Conservation (phyloP, 495 filamentous ascomycete species). For the Mytilinidion resinicola region DNA sequence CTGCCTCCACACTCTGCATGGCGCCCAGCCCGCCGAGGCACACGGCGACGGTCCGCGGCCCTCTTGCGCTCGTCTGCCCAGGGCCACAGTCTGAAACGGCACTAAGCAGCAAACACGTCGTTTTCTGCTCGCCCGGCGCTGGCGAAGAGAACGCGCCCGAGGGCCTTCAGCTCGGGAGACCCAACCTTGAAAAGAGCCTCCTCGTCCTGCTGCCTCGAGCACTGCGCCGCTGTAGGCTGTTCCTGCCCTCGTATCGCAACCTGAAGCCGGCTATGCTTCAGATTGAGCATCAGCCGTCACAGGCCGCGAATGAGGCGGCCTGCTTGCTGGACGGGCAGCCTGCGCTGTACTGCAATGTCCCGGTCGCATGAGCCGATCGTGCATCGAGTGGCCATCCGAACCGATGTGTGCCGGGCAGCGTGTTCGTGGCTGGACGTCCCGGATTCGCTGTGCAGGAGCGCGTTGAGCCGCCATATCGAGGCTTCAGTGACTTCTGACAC, state of each 20-base stretch:
- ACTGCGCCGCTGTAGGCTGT: conserved; percentile 4
- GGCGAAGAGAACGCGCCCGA: background rate
- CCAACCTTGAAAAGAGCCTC: background rate
- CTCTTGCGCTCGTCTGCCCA: background rate
- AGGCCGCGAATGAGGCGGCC: too few species aligned
- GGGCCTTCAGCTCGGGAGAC: background rate
- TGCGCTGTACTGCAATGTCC: too few species aligned
- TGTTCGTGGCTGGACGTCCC: too few species aligned
- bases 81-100: background rate
- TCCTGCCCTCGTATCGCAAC: background rate
- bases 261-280: background rate
- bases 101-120: background rate
- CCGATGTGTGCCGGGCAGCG: too few species aligned
- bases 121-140: background rate
- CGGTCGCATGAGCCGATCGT: too few species aligned
- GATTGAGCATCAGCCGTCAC: background rate
- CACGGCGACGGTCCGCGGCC: background rate
- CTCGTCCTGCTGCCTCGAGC: background rate
- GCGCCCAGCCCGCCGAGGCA: background rate
- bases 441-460: too few species aligned
- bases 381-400: too few species aligned
- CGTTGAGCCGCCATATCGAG: too few species aligned
- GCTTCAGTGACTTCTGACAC: too few species aligned
- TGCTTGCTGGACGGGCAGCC: too few species aligned
- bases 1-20: background rate